A percentile compares a stretch with the other conserved stretches of the same genome.
Evolutionary conservation across 768 basidiomycete species (phyloP).

Genomic region (Lentinula lateritia): DNA sequence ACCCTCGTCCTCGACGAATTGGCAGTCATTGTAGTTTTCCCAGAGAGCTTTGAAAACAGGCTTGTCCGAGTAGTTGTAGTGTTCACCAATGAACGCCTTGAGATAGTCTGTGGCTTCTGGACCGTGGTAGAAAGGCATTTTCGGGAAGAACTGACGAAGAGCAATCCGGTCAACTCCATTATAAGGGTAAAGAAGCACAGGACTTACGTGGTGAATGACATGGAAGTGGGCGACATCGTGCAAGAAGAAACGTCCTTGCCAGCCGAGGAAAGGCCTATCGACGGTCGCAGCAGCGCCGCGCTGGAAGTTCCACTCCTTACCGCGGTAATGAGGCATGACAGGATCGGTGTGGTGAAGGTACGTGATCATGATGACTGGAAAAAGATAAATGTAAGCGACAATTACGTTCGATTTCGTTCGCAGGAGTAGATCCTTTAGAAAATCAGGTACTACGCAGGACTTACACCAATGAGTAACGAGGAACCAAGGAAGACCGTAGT

Average conservation of each 20-base stretch:
- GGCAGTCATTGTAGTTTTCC: slow-evolving; percentile 50
- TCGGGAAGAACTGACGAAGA: slow-evolving; percentile 45
- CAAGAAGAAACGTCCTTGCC: slow-evolving; percentile 64
- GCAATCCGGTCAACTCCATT: neutral
- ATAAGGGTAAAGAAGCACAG: neutral
- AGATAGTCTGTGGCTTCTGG: slow-evolving; percentile 45
- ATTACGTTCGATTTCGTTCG: neutral
- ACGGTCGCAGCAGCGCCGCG: slow-evolving; percentile 60
- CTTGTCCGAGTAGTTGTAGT: slow-evolving; percentile 40
- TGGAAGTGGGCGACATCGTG: slow-evolving; percentile 62
- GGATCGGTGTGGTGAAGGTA: slow-evolving; percentile 64
- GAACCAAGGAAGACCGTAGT: slow-evolving; percentile 52
- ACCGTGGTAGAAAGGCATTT: slow-evolving; percentile 56
- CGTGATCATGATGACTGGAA: slow-evolving; percentile 40
- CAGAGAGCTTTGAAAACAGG: slow-evolving; percentile 43
- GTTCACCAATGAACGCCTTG: slow-evolving; percentile 41
- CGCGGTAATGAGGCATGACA: slow-evolving; percentile 50
- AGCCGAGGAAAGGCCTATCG: slow-evolving; percentile 53
- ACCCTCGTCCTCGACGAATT: slow-evolving; percentile 54
- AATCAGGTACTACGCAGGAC: slow-evolving; percentile 13
- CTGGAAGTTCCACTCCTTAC: slow-evolving; percentile 52
- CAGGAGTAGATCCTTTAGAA: neutral
- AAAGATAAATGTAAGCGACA: neutral
- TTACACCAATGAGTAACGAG: slow-evolving; percentile 50
- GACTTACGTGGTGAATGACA: slow-evolving; percentile 53